These are phyloP conservation scores for Pyrenophora graminea DNA, from an alignment of 2,329 filamentous ascomycete species.

Conservation along the genomic window DNA sequence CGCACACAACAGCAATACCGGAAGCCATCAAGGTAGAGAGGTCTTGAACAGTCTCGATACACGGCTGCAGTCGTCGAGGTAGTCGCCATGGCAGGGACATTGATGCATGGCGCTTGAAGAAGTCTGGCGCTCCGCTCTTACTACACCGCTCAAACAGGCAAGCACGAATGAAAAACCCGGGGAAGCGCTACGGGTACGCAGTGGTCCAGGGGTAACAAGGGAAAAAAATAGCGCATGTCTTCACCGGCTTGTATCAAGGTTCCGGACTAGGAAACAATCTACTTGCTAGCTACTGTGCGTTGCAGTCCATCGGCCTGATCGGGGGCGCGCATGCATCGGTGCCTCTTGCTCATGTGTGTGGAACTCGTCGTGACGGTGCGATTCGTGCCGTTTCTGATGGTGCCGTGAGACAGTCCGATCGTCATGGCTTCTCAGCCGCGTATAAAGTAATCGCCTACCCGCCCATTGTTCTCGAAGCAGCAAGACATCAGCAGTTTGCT, in stretches of 20 bases:
- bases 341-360: slow-evolving; percentile 31
- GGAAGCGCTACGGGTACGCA: slow-evolving; percentile 20
- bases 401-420: slow-evolving; percentile 37
- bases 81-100: slow-evolving; percentile 18
- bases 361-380: slow-evolving; percentile 32
- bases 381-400: slow-evolving; percentile 35
- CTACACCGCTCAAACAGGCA: slow-evolving; percentile 28
- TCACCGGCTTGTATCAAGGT: slow-evolving; percentile 25
- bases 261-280: slow-evolving; percentile 30
- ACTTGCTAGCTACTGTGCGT: slow-evolving; percentile 28
- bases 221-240: slow-evolving; percentile 28
- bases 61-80: slow-evolving; percentile 13
- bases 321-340: slow-evolving; percentile 42
- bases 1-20: slow-evolving; percentile 13
- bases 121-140: slow-evolving; percentile 22
- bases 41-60: neutral
- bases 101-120: slow-evolving; percentile 29
- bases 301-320: slow-evolving; percentile 34
- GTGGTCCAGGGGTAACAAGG: slow-evolving; percentile 16
- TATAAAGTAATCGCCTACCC: slow-evolving; percentile 40
- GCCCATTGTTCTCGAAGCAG: slow-evolving; percentile 27
- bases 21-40: slow-evolving; percentile 8
- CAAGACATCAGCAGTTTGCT: slow-evolving; percentile 31
- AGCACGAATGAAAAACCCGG: slow-evolving; percentile 25
- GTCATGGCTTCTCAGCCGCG: slow-evolving; percentile 20